Conservation (phyloP, 2,329 filamentous ascomycete genomes). For the Diaporthe helianthi region DNA sequence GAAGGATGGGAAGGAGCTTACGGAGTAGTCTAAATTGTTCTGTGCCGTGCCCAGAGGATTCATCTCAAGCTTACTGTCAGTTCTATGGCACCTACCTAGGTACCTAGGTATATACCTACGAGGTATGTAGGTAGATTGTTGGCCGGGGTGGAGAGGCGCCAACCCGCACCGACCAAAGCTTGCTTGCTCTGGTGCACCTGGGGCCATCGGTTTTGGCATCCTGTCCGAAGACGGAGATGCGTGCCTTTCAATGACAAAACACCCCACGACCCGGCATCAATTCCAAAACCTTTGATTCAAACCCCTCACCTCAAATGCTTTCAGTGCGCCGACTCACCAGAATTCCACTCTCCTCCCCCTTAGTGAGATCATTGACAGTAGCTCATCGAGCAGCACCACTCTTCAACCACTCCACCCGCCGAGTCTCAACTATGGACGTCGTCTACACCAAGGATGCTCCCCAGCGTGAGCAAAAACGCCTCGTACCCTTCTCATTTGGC, state of each 20-base stretch:
- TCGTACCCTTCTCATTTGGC: background rate
- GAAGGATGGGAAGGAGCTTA: background rate
- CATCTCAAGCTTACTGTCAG: background rate
- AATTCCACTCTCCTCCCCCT: background rate
- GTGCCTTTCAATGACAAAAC: slow-evolving; percentile 18
- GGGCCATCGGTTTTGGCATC: background rate
- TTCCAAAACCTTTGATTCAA: slow-evolving; percentile 5
- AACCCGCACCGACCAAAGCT: slow-evolving; percentile 5
- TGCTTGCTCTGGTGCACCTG: slow-evolving; percentile 7
- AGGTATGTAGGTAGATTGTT: too few relatives aligned
- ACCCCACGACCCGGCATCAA: slow-evolving; percentile 16
- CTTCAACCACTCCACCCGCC: slow-evolving; percentile 13
- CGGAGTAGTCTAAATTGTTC: too few relatives aligned
- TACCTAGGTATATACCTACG: too few relatives aligned
- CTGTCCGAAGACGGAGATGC: slow-evolving; percentile 28
- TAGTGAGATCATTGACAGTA: slow-evolving; percentile 35
- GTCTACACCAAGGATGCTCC: slow-evolving; percentile 67
- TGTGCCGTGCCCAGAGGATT: too few relatives aligned
- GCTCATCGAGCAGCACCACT: slow-evolving; percentile 9
- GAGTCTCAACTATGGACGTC: slow-evolving; percentile 32
- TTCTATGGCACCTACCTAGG: too few relatives aligned
- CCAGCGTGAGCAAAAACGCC: slow-evolving; percentile 54
- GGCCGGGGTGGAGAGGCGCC: background rate
- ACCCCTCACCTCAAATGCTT: slow-evolving; percentile 25
- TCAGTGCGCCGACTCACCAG: slow-evolving; percentile 17